phyloP scores from a whole-genome alignment of 179 eudicot genomes.

The Amaranthus tricolor region DNA sequence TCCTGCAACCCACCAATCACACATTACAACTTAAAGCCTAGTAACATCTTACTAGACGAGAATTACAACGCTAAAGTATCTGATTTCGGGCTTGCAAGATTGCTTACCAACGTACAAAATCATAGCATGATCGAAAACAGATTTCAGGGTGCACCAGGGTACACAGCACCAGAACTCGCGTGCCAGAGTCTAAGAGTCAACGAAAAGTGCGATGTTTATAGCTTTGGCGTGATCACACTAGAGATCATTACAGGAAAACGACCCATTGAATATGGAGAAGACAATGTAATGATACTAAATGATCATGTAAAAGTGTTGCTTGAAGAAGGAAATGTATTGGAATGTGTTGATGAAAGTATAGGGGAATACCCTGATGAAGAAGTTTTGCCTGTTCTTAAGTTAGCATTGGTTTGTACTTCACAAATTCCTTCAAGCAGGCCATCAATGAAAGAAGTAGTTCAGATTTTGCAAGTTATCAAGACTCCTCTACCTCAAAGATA shows the following conservation, averaged over 20 bases:
- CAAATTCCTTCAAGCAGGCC: slow-evolving; percentile 96
- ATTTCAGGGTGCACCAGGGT: slow-evolving; percentile 80
- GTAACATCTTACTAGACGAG: slow-evolving; percentile 76
- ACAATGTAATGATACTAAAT: slow-evolving; percentile 63
- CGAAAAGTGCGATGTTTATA: slow-evolving; percentile 89
- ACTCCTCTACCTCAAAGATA: slow-evolving; percentile 72
- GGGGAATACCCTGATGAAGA: slow-evolving; percentile 82
- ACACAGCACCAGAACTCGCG: slow-evolving; percentile 87
- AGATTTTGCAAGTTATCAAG: slow-evolving; percentile 86
- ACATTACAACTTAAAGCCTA: slow-evolving; percentile 85
- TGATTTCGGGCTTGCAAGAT: slow-evolving; percentile 74
- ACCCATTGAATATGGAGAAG: slow-evolving; percentile 88
- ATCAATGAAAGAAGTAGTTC: slow-evolving; percentile 93
- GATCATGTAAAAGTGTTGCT: slow-evolving; percentile 78
- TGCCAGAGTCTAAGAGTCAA: slow-evolving; percentile 87
- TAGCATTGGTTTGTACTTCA: slow-evolving; percentile 93
- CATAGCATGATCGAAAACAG: slow-evolving; percentile 45
- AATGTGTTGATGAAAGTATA: slow-evolving; percentile 76
- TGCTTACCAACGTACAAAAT: slow-evolving; percentile 58
- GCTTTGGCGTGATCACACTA: slow-evolving; percentile 74
- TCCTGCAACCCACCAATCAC: slow-evolving; percentile 77
- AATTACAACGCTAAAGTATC: slow-evolving; percentile 70
- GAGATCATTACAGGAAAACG: slow-evolving; percentile 84
- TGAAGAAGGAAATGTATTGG: slow-evolving; percentile 80
- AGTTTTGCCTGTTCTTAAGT: slow-evolving; percentile 75